Conservation (phyloP, 2,329 filamentous ascomycete genomes). For the Cladosporium sphaerospermum region DNA sequence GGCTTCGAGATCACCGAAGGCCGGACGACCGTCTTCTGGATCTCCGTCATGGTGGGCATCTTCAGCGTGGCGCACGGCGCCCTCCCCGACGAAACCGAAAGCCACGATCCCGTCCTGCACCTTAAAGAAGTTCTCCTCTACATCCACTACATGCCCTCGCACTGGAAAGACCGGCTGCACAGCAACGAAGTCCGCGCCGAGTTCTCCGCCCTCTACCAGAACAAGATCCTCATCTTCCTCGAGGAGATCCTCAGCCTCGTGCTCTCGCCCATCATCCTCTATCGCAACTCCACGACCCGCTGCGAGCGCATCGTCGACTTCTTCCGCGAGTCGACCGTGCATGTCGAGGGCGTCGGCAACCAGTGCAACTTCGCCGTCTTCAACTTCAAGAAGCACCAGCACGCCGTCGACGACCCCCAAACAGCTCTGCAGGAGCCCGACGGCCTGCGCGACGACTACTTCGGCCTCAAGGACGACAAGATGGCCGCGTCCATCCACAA, state of each 20-base stretch:
- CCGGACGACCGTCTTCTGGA: constrained; percentile 83
- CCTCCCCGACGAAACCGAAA: constrained; percentile 75
- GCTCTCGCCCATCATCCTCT: constrained; percentile 81
- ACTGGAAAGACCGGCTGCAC: constrained; percentile 86
- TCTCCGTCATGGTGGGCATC: constrained; percentile 73
- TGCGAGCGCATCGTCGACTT: constrained; percentile 95
- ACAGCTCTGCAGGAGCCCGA: constrained; percentile 31
- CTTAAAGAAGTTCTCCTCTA: constrained; percentile 84
- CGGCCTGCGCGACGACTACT: constrained; percentile 80
- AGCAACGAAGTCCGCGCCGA: constrained; percentile 89
- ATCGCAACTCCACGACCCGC: constrained; percentile 78
- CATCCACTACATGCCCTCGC: constrained; percentile 82
- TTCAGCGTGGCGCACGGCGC: constrained; percentile 79
- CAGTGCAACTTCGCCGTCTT: constrained; percentile 98
- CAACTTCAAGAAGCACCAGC: constrained; percentile 79
- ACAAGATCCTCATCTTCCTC: constrained; percentile 84
- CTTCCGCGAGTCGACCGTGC: constrained; percentile 94
- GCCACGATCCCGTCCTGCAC: constrained; percentile 88
- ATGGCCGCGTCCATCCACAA: constrained; percentile 97
- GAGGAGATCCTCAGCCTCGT: constrained; percentile 91
- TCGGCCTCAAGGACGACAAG: constrained; percentile 90
- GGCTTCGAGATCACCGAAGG: constrained; percentile 87
- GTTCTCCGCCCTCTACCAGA: constrained; percentile 84
- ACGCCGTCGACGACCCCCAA: constrained; percentile 35
- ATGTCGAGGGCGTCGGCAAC: constrained; percentile 92